Base-by-base conservation (phyloP, 352 stramenopile species). In the Phytopythium sindhum region DNA sequence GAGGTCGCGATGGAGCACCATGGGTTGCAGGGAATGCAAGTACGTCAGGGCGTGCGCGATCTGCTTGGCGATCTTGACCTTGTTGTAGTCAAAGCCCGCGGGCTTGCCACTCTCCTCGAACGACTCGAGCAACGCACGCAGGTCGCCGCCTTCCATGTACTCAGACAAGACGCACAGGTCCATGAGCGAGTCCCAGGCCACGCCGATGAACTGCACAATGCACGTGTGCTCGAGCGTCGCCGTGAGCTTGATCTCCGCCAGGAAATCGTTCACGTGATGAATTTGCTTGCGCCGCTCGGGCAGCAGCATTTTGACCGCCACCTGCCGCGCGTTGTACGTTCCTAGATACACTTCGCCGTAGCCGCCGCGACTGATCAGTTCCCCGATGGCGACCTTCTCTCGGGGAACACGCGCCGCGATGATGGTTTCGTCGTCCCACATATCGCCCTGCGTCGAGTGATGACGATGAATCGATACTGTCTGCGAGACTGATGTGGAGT, bases 81-180 rank as follows among this genome's bases (percentile, higher is more conserved):
- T 86, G 1, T 60, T 52, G 28, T 59, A 64, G 51, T 85, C 74
- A 52, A 85, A 84, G 4, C 78, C 78, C 1, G 66, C 54, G 0
- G 62, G 68, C 10, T 29, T 29, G 7, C 60, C 21, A 1, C 70
- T 67, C 19, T 75, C 64, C 6, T 73, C 66, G 6, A 71, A 75
- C 19, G 68, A 61, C 41, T 64, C 64, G 3, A 90, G 65, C 63
- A 83, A 73, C 11, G 66, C 65, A 19, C 77, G 69, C 42, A 90
- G 61, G 54, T 90, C 75, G 15, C 81, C 81, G 41, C 81, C 81
- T 37, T 71, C 70, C 77, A 90, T 86, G 67, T 73, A 88, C 59
- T 90, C 79, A 7, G 75, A 84, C 9, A 90, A 64, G 4, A 86
- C 75, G 47, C 75, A 78, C n/a, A 88, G 61, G 21, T 90, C 81